Evolutionary conservation across 495 filamentous ascomycete genomes (phyloP).

Genomic region (Acidiella bohemica): DNA sequence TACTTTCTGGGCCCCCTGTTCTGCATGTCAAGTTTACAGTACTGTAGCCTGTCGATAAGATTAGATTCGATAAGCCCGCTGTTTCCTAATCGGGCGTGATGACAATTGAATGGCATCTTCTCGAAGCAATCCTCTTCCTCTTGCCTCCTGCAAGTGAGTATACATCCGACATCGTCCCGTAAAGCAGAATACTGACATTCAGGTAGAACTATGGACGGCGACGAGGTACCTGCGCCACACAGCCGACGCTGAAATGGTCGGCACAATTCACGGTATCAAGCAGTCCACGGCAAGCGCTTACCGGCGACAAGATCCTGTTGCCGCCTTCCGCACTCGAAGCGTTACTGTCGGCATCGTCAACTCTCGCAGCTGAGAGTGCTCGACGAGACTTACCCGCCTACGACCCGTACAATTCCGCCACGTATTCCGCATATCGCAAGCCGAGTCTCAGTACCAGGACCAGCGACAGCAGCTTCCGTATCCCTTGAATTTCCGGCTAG

Average conservation of each 20-base stretch:
- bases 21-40: no score
- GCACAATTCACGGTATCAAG: constrained; percentile 37
- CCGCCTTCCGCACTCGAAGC: constrained; percentile 86
- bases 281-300: constrained; percentile 33
- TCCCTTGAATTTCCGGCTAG: constrained; percentile 81
- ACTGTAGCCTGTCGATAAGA: no score
- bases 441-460: constrained; percentile 46
- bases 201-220: no score
- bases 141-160: background rate
- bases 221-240: no score
- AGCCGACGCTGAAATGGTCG: constrained; percentile 40
- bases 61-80: no score
- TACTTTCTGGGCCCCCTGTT: no score
- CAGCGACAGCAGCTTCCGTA: constrained; percentile 76
- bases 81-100: no score
- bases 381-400: constrained; percentile 42
- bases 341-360: constrained; percentile 61
- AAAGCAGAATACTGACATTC: background rate
- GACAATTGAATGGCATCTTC: background rate
- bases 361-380: constrained; percentile 32
- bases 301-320: constrained; percentile 88
- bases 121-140: background rate
- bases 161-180: background rate
- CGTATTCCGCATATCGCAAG: constrained; percentile 49
- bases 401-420: constrained; percentile 67